Conservation (phyloP, 2,329 filamentous ascomycete genomes). For the Fusarium decemcellulare region DNA sequence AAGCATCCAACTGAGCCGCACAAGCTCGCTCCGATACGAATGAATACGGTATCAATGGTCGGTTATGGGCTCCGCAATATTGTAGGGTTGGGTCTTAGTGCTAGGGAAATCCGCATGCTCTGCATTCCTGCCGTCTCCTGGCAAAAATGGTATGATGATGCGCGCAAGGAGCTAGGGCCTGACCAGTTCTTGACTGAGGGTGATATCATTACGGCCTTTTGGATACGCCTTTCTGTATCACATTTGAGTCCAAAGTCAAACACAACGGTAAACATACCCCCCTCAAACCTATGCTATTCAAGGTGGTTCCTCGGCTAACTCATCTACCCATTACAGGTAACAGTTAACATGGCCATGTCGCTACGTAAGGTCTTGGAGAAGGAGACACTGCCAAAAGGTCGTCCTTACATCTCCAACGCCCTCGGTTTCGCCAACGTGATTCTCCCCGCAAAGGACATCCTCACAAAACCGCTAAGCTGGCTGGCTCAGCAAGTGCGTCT, state of each 20-base stretch:
- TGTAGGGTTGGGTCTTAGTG: not conserved
- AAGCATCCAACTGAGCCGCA: conserved; percentile 14
- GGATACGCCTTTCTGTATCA: not conserved
- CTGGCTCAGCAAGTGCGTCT: not conserved
- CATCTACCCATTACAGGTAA: not conserved
- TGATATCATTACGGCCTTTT: not conserved
- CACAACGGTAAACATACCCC: not conserved
- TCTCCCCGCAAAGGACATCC: not conserved
- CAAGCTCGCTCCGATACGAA: not conserved
- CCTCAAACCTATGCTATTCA: too few species aligned
- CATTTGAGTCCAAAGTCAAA: conserved; percentile 1
- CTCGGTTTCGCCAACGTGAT: conserved; percentile 10
- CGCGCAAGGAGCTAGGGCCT: not conserved
- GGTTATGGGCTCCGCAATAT: conserved; percentile 2
- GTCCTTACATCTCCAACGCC: conserved; percentile 10
- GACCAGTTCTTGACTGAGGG: not conserved
- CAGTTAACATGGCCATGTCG: conserved; percentile 1
- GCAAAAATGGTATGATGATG: not conserved
- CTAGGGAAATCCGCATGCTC: conserved; percentile 20
- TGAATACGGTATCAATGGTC: not conserved
- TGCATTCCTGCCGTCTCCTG: conserved; percentile 16
- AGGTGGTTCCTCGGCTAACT: too few species aligned
- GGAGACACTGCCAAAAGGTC: not conserved
- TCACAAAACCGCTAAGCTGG: conserved; percentile 7
- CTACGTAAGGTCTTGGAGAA: not conserved